Conservation (phyloP, 2,329 filamentous ascomycete genomes). For the Dactylellina sp. region DNA sequence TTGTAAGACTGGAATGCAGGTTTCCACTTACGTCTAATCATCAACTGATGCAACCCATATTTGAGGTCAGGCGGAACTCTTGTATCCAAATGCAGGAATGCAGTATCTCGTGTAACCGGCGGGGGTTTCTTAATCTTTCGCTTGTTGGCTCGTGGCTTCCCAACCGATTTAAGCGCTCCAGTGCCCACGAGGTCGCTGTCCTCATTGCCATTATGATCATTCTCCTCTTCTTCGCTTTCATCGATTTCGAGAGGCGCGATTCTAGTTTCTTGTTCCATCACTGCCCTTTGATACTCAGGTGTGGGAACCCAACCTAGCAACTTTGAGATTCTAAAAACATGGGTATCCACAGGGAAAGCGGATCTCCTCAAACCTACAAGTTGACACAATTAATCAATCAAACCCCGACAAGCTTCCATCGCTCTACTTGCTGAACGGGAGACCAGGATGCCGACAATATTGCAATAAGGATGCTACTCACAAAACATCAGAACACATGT, state of each 20-base stretch:
- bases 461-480: slow-evolving; percentile 47
- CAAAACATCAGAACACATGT: slow-evolving; percentile 70
- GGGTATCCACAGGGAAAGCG: slow-evolving; percentile 70
- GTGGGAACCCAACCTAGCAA: slow-evolving; percentile 68
- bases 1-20: background rate
- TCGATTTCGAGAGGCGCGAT: slow-evolving; percentile 21
- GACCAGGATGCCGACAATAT: too few species aligned
- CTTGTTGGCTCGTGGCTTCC: slow-evolving; percentile 1
- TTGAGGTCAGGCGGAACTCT: slow-evolving; percentile 67
- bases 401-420: background rate
- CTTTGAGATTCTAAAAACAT: slow-evolving; percentile 68
- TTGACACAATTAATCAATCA: background rate
- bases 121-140: slow-evolving; percentile 61
- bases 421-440: too few species aligned
- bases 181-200: slow-evolving; percentile 16
- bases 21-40: slow-evolving; percentile 64
- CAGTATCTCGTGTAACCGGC: slow-evolving; percentile 64
- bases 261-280: slow-evolving; percentile 33
- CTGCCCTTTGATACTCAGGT: slow-evolving; percentile 35
- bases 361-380: slow-evolving; percentile 63
- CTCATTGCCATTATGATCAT: background rate
- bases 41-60: slow-evolving; percentile 69
- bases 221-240: slow-evolving; percentile 15
- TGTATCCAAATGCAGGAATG: slow-evolving; percentile 68
- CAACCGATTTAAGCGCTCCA: slow-evolving; percentile 6